phyloP scores from a whole-genome alignment of 208 protist species.

The Trypanosoma mega region DNA sequence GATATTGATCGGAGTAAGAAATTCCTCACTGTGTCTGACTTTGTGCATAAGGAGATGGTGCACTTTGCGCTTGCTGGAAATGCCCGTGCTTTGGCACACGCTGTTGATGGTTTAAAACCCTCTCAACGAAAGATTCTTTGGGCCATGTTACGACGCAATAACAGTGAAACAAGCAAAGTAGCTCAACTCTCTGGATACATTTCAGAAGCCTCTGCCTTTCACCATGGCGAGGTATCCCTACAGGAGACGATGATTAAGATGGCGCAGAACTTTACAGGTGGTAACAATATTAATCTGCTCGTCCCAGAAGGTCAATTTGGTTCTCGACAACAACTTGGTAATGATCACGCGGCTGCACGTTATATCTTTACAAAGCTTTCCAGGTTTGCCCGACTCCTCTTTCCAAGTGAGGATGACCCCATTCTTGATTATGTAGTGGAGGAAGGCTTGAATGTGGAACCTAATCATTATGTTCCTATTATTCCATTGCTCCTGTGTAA shows the following conservation, averaged over 20 bases:
- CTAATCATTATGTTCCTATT: constrained; percentile 98
- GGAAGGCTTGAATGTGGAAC: constrained; percentile 98
- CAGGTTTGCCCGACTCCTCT: constrained; percentile 95
- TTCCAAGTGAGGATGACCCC: constrained; percentile 96
- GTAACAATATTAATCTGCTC: constrained; percentile 99
- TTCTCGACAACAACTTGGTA: constrained; percentile 96
- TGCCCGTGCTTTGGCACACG: constrained; percentile 83
- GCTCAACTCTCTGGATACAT: constrained; percentile 99
- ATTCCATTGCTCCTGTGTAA: constrained; percentile 99
- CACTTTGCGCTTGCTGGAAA: constrained; percentile 96
- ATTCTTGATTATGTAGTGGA: constrained; percentile 97
- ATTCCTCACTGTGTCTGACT: constrained; percentile 91
- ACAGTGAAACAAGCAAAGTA: constrained; percentile 98
- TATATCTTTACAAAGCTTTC: constrained; percentile 96
- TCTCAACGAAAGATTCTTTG: constrained; percentile 99
- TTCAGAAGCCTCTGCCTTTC: constrained; percentile 97
- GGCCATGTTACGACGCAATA: constrained; percentile 85
- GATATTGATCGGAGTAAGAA: constrained; percentile 89
- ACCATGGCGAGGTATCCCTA: constrained; percentile 99
- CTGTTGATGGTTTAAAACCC: constrained; percentile 99
- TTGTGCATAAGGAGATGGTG: constrained; percentile 99
- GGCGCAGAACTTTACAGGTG: constrained; percentile 98
- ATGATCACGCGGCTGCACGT: constrained; percentile 96
- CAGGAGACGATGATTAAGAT: constrained; percentile 98
- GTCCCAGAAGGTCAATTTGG: constrained; percentile 99